phyloP scores from a whole-genome alignment of 2,329 filamentous ascomycete species.

The Nemania sp. region DNA sequence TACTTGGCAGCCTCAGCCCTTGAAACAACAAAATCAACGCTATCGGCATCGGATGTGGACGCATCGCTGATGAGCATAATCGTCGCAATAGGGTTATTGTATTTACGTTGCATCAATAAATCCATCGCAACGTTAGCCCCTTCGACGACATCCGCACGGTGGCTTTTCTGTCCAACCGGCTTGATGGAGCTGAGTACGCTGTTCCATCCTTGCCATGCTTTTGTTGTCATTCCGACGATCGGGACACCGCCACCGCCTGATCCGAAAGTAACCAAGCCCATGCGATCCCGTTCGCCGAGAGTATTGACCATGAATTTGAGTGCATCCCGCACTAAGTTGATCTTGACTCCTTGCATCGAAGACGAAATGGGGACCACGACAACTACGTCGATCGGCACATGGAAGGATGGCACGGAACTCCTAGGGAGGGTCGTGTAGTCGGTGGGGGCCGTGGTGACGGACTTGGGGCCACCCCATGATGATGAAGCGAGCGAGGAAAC shows the following conservation, averaged over 20 bases:
- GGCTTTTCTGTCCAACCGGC: slow-evolving; percentile 93
- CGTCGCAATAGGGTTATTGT: slow-evolving; percentile 90
- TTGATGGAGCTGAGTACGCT: slow-evolving; percentile 85
- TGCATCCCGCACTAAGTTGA: slow-evolving; percentile 88
- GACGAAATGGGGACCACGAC: slow-evolving; percentile 97
- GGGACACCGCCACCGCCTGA: slow-evolving; percentile 92
- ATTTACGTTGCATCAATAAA: slow-evolving; percentile 94
- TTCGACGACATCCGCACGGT: slow-evolving; percentile 94
- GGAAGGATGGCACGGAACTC: slow-evolving; percentile 61
- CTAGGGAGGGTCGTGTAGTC: slow-evolving; percentile 80
- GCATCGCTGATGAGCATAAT: slow-evolving; percentile 98
- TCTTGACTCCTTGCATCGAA: slow-evolving; percentile 99
- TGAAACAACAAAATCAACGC: slow-evolving; percentile 96
- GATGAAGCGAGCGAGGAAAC: slow-evolving; percentile 82
- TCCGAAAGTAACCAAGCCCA: slow-evolving; percentile 96
- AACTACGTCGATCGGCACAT: slow-evolving; percentile 93
- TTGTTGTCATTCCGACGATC: slow-evolving; percentile 97
- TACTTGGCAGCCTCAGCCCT: slow-evolving; percentile 95
- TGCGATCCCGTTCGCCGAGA: slow-evolving; percentile 89
- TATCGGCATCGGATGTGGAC: slow-evolving; percentile 89
- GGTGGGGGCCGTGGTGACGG: slow-evolving; percentile 83
- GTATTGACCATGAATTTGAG: slow-evolving; percentile 89
- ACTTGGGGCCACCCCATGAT: slow-evolving; percentile 80
- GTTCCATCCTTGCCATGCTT: slow-evolving; percentile 89
- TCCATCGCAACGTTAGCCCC: slow-evolving; percentile 99